Evolutionary conservation across 2,329 filamentous ascomycete species (phyloP).

Genomic region (Neopestalotiopsis sp.): DNA sequence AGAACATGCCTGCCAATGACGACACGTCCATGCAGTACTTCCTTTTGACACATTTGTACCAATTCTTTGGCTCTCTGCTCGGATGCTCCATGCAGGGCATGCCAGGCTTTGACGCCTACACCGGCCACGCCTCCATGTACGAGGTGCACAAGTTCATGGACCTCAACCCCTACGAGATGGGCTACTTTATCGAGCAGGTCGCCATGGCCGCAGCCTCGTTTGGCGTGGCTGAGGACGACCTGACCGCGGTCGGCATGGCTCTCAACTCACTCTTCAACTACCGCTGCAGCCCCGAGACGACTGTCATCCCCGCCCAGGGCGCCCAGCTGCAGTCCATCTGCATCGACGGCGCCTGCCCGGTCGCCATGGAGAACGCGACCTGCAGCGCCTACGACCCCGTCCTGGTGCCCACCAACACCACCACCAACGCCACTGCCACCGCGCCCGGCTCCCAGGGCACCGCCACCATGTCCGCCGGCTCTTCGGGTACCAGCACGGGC

Average conservation of each 20-base stretch:
- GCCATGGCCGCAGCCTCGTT: constrained; percentile 61
- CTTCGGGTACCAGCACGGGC: not conserved
- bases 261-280: constrained; percentile 57
- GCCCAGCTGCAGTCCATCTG: constrained; percentile 61
- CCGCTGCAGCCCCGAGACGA: constrained; percentile 52
- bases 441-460: constrained; percentile 16
- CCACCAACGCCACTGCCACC: constrained; percentile 25
- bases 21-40: constrained; percentile 59
- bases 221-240: constrained; percentile 60
- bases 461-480: not conserved
- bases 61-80: constrained; percentile 64
- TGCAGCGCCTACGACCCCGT: constrained; percentile 50
- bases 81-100: constrained; percentile 58
- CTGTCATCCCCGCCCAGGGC: constrained; percentile 49
- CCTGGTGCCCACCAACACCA: constrained; percentile 26
- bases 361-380: constrained; percentile 45
- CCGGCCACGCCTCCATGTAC: constrained; percentile 51
- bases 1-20: constrained; percentile 58
- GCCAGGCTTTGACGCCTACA: constrained; percentile 55
- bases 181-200: constrained; percentile 66
- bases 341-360: constrained; percentile 53
- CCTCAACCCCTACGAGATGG: constrained; percentile 53
- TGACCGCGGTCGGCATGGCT: constrained; percentile 51
- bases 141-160: constrained; percentile 65
- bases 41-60: constrained; percentile 65